Conservation (phyloP, 2,329 filamentous ascomycete genomes). For the Fusarium chlamydosporum region DNA sequence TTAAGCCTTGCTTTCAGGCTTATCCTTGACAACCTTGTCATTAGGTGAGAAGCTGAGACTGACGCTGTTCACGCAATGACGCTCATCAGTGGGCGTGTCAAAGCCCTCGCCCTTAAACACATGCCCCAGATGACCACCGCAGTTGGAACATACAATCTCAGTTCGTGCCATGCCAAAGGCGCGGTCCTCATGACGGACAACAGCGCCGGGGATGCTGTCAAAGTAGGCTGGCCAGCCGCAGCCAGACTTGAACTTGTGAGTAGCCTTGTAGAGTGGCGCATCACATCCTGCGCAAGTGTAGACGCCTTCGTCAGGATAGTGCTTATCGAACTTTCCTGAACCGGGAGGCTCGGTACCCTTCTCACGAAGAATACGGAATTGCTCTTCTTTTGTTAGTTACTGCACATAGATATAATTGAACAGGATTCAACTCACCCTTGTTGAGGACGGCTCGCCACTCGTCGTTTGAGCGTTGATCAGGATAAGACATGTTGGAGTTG, state of each 20-base stretch:
- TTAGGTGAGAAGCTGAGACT: slow-evolving; percentile 84
- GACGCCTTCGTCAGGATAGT: slow-evolving; percentile 80
- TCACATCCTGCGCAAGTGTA: slow-evolving; percentile 91
- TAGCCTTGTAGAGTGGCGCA: slow-evolving; percentile 90
- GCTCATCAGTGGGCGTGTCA: slow-evolving; percentile 89
- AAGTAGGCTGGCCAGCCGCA: slow-evolving; percentile 99
- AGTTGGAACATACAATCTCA: slow-evolving; percentile 95
- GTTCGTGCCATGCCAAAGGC: slow-evolving; percentile 86
- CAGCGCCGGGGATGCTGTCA: slow-evolving; percentile 91
- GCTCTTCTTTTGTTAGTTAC: slow-evolving; percentile 71
- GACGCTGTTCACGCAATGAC: slow-evolving; percentile 96
- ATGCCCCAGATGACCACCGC: slow-evolving; percentile 94
- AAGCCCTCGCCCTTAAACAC: slow-evolving; percentile 94
- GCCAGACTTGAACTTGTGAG: slow-evolving; percentile 94
- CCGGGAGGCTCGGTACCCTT: slow-evolving; percentile 90
- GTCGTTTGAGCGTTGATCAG: slow-evolving; percentile 82
- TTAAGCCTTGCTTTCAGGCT: slow-evolving; percentile 57
- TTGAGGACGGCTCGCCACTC: slow-evolving; percentile 92
- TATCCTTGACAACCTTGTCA: slow-evolving; percentile 64
- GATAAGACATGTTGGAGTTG: slow-evolving; percentile 76
- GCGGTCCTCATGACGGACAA: slow-evolving; percentile 83
- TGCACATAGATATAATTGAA: neutral
- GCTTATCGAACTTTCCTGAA: slow-evolving; percentile 88
- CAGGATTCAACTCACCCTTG: slow-evolving; percentile 57
- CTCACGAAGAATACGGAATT: slow-evolving; percentile 92